phyloP scores from a whole-genome alignment of 805 yeast species.

The Metschnikowia lachancei region DNA sequence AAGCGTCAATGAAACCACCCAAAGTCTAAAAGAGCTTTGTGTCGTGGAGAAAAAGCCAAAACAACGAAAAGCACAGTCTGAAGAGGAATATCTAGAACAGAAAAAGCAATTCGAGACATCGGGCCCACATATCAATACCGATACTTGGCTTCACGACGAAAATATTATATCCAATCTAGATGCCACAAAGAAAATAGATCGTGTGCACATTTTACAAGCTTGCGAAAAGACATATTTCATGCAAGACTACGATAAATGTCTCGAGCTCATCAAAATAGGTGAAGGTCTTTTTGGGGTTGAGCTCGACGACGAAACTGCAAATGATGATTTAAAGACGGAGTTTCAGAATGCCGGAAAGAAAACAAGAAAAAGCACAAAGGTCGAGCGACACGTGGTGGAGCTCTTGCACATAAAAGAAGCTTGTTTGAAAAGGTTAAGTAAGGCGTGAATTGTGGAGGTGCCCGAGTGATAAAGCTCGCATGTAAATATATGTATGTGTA shows the following conservation, averaged over 20 bases:
- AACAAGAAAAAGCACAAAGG: slow-evolving; percentile 32
- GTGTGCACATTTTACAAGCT: slow-evolving; percentile 55
- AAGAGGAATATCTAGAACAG: slow-evolving; percentile 59
- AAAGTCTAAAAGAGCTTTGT: slow-evolving; percentile 3
- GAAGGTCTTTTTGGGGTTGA: slow-evolving; percentile 30
- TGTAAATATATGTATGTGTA: not conserved
- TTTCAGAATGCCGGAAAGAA: slow-evolving; percentile 26
- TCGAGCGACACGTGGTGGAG: slow-evolving; percentile 52
- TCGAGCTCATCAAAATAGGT: slow-evolving; percentile 41
- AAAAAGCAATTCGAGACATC: slow-evolving; percentile 43
- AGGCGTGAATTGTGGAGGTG: not conserved
- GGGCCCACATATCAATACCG: slow-evolving; percentile 59
- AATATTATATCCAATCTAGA: slow-evolving; percentile 27
- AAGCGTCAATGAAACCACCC: not conserved
- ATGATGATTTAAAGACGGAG: slow-evolving; percentile 20
- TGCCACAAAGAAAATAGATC: slow-evolving; percentile 46
- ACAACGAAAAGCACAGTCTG: slow-evolving; percentile 65
- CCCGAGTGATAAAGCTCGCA: not conserved
- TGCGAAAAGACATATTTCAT: slow-evolving; percentile 62
- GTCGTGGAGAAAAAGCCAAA: slow-evolving; percentile 14
- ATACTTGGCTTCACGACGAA: slow-evolving; percentile 40
- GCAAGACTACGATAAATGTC: slow-evolving; percentile 51
- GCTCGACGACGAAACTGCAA: slow-evolving; percentile 23
- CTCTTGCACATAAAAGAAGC: slow-evolving; percentile 43
- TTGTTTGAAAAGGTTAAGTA: slow-evolving; percentile 24